phyloP scores from a whole-genome alignment of 805 yeast species.

The Monosporozyma yasuniensis region DNA sequence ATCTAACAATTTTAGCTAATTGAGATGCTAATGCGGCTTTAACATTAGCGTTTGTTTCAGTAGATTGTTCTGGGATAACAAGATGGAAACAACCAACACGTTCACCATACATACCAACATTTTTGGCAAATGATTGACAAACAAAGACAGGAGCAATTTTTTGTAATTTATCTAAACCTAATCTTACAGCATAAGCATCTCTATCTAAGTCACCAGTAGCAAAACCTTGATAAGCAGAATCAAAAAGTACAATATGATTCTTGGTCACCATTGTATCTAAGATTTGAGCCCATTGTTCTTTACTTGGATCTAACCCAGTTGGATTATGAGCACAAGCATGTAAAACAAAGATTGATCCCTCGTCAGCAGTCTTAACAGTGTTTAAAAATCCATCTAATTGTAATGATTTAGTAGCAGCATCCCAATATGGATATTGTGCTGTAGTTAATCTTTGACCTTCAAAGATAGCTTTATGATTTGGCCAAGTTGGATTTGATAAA shows the following conservation, averaged over 20 bases:
- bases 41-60: constrained; percentile 32
- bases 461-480: constrained; percentile 84
- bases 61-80: constrained; percentile 38
- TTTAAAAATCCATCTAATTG: constrained; percentile 59
- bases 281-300: constrained; percentile 70
- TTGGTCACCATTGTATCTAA: constrained; percentile 50
- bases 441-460: constrained; percentile 58
- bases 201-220: constrained; percentile 78
- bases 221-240: constrained; percentile 95
- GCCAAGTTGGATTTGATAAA: constrained; percentile 93
- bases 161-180: constrained; percentile 42
- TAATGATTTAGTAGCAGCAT: constrained; percentile 57
- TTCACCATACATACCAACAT: constrained; percentile 96
- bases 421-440: constrained; percentile 79
- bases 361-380: constrained; percentile 56
- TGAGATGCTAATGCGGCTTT: constrained; percentile 62
- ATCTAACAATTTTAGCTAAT: constrained; percentile 62
- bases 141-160: constrained; percentile 54
- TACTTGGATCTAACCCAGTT: constrained; percentile 89
- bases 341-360: constrained; percentile 70
- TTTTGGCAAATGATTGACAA: constrained; percentile 95
- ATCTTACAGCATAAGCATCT: constrained; percentile 71
- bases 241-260: constrained; percentile 75
- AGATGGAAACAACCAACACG: constrained; percentile 91
- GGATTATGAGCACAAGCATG: constrained; percentile 99